phyloP scores from a whole-genome alignment of 768 basidiomycete genomes.

The Tylopilus sp. region DNA sequence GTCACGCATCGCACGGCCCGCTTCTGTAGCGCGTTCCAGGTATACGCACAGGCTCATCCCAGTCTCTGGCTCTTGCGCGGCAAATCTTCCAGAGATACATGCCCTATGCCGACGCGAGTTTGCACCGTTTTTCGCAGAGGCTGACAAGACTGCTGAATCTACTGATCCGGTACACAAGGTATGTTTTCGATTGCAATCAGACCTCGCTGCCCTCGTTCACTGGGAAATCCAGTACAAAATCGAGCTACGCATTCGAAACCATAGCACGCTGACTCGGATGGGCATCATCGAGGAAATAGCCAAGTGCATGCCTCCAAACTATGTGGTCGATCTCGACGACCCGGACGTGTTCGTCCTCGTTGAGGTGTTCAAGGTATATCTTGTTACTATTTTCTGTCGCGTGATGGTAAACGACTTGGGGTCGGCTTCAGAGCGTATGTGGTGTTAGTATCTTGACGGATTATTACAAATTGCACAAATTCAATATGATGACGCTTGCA shows the following conservation, averaged over 20 bases:
- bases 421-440: constrained; percentile 57
- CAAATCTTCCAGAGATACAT: constrained; percentile 68
- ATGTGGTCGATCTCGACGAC: constrained; percentile 62
- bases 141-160: constrained; percentile 26
- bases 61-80: constrained; percentile 61
- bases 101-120: constrained; percentile 56
- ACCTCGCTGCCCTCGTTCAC: neutral
- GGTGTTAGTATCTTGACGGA: constrained; percentile 71
- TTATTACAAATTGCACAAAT: constrained; percentile 70
- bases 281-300: constrained; percentile 66
- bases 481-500: constrained; percentile 76
- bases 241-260: constrained; percentile 72
- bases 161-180: constrained; percentile 48
- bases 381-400: neutral
- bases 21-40: constrained; percentile 35
- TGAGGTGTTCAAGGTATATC: constrained; percentile 76
- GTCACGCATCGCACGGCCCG: neutral
- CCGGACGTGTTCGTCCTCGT: constrained; percentile 75
- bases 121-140: constrained; percentile 46
- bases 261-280: constrained; percentile 61
- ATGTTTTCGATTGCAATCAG: neutral
- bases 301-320: constrained; percentile 62
- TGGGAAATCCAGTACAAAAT: constrained; percentile 64
- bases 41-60: constrained; percentile 71
- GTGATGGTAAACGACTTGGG: neutral